Conservation (phyloP, 768 basidiomycete genomes). For the Kwoniella shandongensis region DNA sequence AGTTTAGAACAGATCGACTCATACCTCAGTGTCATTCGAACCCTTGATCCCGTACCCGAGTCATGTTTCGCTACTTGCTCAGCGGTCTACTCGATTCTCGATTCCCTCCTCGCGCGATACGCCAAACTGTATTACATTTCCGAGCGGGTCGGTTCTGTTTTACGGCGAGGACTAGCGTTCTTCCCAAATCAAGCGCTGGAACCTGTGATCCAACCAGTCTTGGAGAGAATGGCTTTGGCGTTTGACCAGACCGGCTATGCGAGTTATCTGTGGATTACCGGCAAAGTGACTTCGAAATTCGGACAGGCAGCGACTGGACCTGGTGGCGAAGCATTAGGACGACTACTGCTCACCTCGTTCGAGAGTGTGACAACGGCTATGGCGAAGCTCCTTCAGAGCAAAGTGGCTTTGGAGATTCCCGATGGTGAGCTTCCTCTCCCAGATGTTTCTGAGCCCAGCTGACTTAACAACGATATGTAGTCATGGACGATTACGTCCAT, state of each 20-base stretch:
- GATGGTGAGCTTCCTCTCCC: constrained; percentile 68
- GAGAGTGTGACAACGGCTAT: constrained; percentile 75
- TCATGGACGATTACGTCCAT: constrained; percentile 91
- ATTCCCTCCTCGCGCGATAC: constrained; percentile 74
- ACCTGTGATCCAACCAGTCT: constrained; percentile 67
- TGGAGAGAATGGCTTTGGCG: constrained; percentile 70
- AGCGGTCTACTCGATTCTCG: constrained; percentile 81
- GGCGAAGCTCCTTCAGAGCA: constrained; percentile 66
- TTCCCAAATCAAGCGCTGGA: constrained; percentile 67
- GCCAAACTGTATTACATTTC: constrained; percentile 72
- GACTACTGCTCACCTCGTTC: constrained; percentile 65
- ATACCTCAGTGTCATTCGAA: constrained; percentile 80
- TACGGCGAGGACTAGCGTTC: constrained; percentile 78
- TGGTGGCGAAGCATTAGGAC: constrained; percentile 60
- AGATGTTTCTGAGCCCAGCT: background rate
- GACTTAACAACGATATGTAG: constrained; percentile 58
- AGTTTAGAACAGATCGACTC: constrained; percentile 87
- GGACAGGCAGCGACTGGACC: constrained; percentile 60
- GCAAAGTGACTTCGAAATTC: constrained; percentile 77
- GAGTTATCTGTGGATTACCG: constrained; percentile 90
- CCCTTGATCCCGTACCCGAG: constrained; percentile 75
- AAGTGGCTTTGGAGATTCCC: constrained; percentile 71
- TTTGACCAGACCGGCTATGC: constrained; percentile 81
- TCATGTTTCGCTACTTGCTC: constrained; percentile 74
- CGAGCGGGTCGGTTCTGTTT: constrained; percentile 78